Percentiles rank a stretch among this genome's conserved stretches.
Conservation (phyloP, 148 eudicot genomes). For the Vaccinium vitisidaea region DNA sequence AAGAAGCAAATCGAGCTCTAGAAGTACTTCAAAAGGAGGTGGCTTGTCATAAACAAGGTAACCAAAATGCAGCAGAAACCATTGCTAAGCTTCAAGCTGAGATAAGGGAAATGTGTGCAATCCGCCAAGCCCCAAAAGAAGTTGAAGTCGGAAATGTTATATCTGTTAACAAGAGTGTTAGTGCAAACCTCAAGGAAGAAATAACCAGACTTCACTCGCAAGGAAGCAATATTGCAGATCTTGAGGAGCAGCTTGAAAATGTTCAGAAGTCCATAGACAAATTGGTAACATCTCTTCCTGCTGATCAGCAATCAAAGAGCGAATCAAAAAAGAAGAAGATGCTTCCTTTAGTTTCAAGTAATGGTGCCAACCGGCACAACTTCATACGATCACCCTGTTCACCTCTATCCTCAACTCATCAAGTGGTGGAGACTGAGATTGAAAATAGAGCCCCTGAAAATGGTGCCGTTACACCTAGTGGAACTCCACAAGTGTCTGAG, state of each 20-base stretch:
- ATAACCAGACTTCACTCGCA: constrained; percentile 92
- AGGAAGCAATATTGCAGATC: constrained; percentile 81
- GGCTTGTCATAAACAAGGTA: constrained; percentile 85
- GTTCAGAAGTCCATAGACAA: constrained; percentile 89
- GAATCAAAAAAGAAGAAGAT: constrained; percentile 69
- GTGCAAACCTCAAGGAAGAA: constrained; percentile 93
- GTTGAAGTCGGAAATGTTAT: constrained; percentile 46
- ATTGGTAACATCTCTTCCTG: constrained; percentile 83
- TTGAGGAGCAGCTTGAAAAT: constrained; percentile 92
- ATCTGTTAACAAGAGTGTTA: constrained; percentile 72
- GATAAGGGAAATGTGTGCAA: constrained; percentile 71
- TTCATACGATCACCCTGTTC: constrained; percentile 79
- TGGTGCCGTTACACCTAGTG: constrained; percentile 33
- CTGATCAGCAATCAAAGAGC: constrained; percentile 44
- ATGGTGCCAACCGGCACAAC: constrained; percentile 46
- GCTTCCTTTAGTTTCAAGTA: constrained; percentile 75
- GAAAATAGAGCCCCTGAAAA: constrained; percentile 68
- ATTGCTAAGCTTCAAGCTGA: constrained; percentile 88
- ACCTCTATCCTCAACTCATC: constrained; percentile 56
- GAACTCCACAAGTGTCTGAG: constrained; percentile 43
- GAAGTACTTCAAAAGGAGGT: constrained; percentile 95
- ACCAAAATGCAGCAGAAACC: constrained; percentile 97
- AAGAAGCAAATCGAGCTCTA: constrained; percentile 88
- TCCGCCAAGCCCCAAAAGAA: constrained; percentile 40
- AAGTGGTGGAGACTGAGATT: constrained; percentile 61